These are phyloP conservation scores for Hygrophorus pudorinus DNA, from an alignment of 768 basidiomycete genomes.

Conservation along the genomic window DNA sequence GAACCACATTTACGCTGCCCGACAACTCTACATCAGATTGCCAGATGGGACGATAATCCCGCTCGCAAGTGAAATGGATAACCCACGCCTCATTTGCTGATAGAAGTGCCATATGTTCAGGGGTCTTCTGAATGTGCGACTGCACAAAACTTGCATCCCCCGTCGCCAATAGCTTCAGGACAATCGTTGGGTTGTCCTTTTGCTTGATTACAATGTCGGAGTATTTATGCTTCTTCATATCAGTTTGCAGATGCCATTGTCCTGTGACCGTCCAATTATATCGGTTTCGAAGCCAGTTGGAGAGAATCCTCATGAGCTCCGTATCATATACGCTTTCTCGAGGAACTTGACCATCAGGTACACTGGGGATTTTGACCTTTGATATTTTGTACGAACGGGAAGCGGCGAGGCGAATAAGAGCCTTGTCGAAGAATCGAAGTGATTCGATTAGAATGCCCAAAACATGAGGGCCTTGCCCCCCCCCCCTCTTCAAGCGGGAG, in stretches of 20 bases:
- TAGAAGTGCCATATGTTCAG: conserved; percentile 4
- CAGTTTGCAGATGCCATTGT: conserved; percentile 10
- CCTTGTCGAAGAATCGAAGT: conserved; percentile 9
- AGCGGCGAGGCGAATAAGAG: conserved; percentile 5
- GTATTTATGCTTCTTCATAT: conserved; percentile 6
- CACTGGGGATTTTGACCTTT: background rate
- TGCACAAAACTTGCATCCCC: conserved; percentile 6
- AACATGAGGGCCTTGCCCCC: no score
- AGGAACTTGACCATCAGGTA: no score
- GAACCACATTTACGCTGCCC: conserved; percentile 8
- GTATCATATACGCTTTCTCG: conserved; percentile 10
- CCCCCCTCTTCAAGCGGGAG: no score
- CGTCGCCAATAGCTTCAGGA: conserved; percentile 8
- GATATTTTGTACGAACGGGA: conserved; percentile 7
- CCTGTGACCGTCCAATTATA: conserved; percentile 6
- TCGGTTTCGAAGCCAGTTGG: conserved; percentile 8
- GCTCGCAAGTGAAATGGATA: conserved; percentile 9
- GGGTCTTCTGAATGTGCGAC: conserved; percentile 7
- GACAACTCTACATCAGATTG: conserved; percentile 3
- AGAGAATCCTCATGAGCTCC: conserved; percentile 11
- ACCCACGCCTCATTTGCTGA: conserved; percentile 11
- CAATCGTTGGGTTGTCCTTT: background rate
- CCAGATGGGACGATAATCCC: conserved; percentile 7
- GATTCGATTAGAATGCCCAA: conserved; percentile 8
- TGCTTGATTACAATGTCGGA: conserved; percentile 9